Conservation (phyloP, 345 rosid species). For the Eucalyptus lansdowneana region DNA sequence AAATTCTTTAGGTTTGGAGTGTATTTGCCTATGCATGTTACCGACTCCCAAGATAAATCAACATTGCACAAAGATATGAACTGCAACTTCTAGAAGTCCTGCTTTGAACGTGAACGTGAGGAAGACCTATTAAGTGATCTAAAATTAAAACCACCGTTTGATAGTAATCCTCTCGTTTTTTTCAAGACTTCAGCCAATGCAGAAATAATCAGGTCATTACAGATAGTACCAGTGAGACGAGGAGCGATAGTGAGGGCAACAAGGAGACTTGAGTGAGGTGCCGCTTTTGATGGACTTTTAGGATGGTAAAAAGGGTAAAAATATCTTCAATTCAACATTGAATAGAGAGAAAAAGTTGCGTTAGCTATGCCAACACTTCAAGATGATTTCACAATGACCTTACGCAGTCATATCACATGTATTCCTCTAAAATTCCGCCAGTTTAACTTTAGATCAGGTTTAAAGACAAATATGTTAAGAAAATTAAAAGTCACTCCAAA, state of each 20-base stretch:
- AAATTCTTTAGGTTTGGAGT: background rate
- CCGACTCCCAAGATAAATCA: background rate
- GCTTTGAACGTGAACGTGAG: background rate
- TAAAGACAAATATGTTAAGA: background rate
- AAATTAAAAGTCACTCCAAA: background rate
- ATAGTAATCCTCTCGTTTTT: background rate
- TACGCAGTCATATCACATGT: background rate
- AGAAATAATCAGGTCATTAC: background rate
- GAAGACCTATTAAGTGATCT: background rate
- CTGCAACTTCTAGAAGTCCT: background rate
- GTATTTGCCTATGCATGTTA: background rate
- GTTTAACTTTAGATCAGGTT: background rate
- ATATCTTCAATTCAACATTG: background rate
- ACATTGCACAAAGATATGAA: background rate
- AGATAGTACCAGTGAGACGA: background rate
- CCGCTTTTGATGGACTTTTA: background rate
- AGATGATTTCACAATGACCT: background rate
- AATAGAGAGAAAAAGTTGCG: background rate
- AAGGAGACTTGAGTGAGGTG: background rate
- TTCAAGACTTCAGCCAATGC: background rate
- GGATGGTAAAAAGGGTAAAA: background rate
- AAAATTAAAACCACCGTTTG: background rate
- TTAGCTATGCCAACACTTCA: background rate
- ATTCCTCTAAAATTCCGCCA: background rate
- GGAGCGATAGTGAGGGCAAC: background rate